Evolutionary conservation across 306 rosid species (phyloP).

Genomic region (Malus sylvestris): DNA sequence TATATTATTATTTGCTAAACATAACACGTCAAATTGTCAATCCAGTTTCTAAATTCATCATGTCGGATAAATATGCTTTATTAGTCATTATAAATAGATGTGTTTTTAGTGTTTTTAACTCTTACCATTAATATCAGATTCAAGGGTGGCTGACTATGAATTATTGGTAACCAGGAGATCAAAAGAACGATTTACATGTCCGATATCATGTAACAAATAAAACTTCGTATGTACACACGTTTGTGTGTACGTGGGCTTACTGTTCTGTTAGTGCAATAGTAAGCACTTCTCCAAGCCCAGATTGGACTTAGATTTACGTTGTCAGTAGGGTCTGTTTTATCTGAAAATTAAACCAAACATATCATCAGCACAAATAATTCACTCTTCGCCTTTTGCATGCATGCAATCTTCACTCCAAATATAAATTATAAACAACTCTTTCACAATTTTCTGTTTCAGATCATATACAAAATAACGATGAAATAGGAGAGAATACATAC

Average conservation of each 20-base stretch:
- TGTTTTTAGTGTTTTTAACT: no score
- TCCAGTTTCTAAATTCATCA: no score
- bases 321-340: conserved; percentile 14
- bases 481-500: not conserved
- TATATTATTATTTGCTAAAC: no score
- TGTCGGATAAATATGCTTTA: no score
- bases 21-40: no score
- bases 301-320: conserved; percentile 39
- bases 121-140: no score
- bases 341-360: conserved; percentile 17
- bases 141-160: no score
- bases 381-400: not conserved
- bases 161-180: no score
- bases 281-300: conserved; percentile 40
- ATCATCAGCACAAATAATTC: not conserved
- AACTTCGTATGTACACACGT: not conserved
- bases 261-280: conserved; percentile 28
- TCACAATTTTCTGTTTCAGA: not conserved
- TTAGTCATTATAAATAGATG: no score
- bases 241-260: conserved; percentile 10
- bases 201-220: not conserved
- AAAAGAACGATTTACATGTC: no score
- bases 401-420: not conserved
- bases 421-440: not conserved
- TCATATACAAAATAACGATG: not conserved